These are phyloP conservation scores for Phytopythium cucurbitacearum DNA, from an alignment of 352 stramenopile genomes.

Conservation along the genomic window DNA sequence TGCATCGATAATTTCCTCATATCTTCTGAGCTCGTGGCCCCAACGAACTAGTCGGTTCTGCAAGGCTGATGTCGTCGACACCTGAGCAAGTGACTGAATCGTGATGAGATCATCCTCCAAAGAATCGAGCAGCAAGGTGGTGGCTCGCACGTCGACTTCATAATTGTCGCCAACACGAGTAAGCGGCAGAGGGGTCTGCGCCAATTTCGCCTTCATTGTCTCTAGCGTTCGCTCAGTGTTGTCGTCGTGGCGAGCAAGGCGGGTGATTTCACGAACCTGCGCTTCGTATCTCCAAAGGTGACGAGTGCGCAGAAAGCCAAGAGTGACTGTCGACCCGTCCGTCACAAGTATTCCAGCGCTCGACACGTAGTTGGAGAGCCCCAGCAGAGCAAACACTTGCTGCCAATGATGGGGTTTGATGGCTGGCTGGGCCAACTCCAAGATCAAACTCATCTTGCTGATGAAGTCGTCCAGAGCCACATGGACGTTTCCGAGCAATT, in stretches of 20 bases:
- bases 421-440: conserved; percentile 44
- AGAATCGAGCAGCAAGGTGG: conserved; percentile 25
- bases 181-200: conserved; percentile 33
- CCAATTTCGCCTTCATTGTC: conserved; percentile 49
- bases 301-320: conserved; percentile 44
- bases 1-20: conserved; percentile 51
- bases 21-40: conserved; percentile 57
- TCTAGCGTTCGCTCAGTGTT: conserved; percentile 52
- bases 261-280: conserved; percentile 56
- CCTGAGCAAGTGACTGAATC: conserved; percentile 49
- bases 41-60: conserved; percentile 40
- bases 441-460: conserved; percentile 39
- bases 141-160: conserved; percentile 30
- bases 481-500: conserved; percentile 35
- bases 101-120: conserved; percentile 58
- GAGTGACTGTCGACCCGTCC: conserved; percentile 43
- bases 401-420: conserved; percentile 61
- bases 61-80: conserved; percentile 29
- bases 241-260: conserved; percentile 48
- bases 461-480: conserved; percentile 32
- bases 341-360: conserved; percentile 39
- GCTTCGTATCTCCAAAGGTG: conserved; percentile 47
- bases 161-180: conserved; percentile 38
- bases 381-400: conserved; percentile 43
- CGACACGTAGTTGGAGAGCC: conserved; percentile 48